Evolutionary conservation across 2,329 filamentous ascomycete genomes (phyloP).

Genomic region (Aspergillus phoenicis): DNA sequence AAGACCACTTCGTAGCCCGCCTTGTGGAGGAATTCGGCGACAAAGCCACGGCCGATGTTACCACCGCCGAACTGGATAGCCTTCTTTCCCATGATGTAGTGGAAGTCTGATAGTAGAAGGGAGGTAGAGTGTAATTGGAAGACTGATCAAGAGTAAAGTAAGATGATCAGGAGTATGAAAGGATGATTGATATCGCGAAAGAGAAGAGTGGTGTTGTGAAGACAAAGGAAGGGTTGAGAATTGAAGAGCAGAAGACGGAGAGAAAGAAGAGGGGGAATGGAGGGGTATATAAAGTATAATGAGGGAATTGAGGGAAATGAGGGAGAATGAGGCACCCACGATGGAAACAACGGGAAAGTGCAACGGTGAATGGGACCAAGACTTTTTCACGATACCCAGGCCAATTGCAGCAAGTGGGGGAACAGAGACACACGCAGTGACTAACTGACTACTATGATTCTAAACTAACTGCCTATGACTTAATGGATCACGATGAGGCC

Average conservation of each 20-base stretch:
- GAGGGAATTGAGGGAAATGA: constrained; percentile 12
- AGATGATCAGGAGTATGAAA: background rate
- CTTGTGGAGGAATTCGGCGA: constrained; percentile 89
- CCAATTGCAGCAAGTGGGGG: background rate
- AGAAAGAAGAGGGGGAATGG: constrained; percentile 14
- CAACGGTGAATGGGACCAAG: background rate
- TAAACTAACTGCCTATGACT: background rate
- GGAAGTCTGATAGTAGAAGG: constrained; percentile 6
- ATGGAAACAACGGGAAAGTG: constrained; percentile 8
- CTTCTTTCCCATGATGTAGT: constrained; percentile 56
- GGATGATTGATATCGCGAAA: background rate
- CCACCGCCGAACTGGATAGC: constrained; percentile 85
- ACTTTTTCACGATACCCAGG: background rate
- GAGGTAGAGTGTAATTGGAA: background rate
- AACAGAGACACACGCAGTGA: background rate
- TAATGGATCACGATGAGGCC: constrained; percentile 2
- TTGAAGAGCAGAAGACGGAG: constrained; percentile 6
- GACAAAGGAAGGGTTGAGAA: background rate
- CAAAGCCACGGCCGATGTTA: constrained; percentile 85
- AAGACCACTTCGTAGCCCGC: constrained; percentile 96
- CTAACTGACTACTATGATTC: background rate
- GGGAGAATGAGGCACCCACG: constrained; percentile 2
- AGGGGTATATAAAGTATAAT: constrained; percentile 20
- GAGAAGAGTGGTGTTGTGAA: background rate
- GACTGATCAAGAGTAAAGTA: background rate